These are phyloP conservation scores for Nicotiana attenuata DNA, from an alignment of 257 asterid species.

Conservation along the genomic window DNA sequence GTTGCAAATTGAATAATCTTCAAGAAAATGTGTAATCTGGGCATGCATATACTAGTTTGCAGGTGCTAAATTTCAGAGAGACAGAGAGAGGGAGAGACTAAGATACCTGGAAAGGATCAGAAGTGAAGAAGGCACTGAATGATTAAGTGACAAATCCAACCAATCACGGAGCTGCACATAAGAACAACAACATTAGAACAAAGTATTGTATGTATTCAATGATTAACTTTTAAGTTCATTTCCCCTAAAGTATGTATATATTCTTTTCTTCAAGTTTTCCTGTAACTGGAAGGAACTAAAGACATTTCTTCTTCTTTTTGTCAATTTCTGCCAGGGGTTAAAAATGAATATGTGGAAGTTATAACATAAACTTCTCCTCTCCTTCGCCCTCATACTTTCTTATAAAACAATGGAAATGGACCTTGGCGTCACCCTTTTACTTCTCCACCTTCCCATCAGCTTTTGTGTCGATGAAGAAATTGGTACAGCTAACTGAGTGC, in stretches of 20 bases:
- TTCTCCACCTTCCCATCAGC: background rate
- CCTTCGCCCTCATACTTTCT: background rate
- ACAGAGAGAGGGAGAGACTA: no score
- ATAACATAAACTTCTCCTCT: background rate
- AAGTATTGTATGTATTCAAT: background rate
- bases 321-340: background rate
- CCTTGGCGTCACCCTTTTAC: background rate
- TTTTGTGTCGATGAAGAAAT: background rate
- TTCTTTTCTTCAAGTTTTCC: slow-evolving; percentile 2
- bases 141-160: slow-evolving; percentile 86
- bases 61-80: background rate
- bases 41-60: background rate
- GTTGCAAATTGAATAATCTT: background rate
- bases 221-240: background rate
- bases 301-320: background rate
- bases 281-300: background rate
- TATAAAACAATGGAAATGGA: background rate
- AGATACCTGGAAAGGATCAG: slow-evolving; percentile 77
- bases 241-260: background rate
- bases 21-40: background rate
- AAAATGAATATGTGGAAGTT: background rate
- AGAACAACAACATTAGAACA: background rate
- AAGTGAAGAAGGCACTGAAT: slow-evolving; percentile 87
- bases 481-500: background rate
- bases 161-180: slow-evolving; percentile 75